These are phyloP conservation scores for Phialophora macrospora DNA, from an alignment of 2,329 filamentous ascomycete species.

Conservation along the genomic window DNA sequence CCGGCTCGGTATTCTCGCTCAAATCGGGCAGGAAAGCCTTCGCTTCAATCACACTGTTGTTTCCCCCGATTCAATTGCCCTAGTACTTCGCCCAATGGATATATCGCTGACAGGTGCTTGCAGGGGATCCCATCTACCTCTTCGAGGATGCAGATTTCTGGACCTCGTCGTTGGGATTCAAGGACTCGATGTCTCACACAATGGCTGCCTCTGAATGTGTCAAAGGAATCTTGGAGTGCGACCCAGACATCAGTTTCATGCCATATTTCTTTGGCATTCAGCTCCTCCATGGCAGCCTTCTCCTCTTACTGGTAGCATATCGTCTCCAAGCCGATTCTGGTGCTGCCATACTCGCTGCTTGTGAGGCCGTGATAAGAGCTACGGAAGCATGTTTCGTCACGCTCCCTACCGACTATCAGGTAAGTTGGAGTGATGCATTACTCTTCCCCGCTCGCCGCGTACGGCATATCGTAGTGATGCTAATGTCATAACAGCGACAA, in stretches of 20 bases:
- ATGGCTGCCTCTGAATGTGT: conserved; percentile 55
- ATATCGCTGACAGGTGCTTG: neutral
- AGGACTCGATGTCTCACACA: conserved; percentile 54
- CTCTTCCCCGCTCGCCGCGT: neutral
- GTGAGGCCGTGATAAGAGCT: conserved; percentile 57
- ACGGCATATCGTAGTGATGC: neutral
- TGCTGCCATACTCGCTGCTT: conserved; percentile 51
- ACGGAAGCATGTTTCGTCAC: conserved; percentile 60
- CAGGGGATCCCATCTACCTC: conserved; percentile 54
- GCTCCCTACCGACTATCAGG: conserved; percentile 57
- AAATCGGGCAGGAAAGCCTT: neutral
- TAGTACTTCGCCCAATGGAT: neutral
- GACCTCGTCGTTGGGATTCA: conserved; percentile 55
- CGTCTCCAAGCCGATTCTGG: conserved; percentile 48
- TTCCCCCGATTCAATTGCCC: too few species aligned
- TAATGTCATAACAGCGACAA: conserved; percentile 46
- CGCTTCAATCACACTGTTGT: neutral
- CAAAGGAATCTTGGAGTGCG: conserved; percentile 53
- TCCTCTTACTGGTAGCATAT: conserved; percentile 57
- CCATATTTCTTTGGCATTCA: conserved; percentile 61
- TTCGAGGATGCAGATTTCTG: conserved; percentile 57
- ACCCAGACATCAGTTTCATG: conserved; percentile 59
- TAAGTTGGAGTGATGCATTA: conserved; percentile 51
- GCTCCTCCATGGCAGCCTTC: conserved; percentile 58
- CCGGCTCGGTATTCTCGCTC: neutral